Percentiles rank a stretch among this genome's conserved stretches.
phyloP scores from a whole-genome alignment of 1,139 yeast genomes.

The Candida labiduridarum region DNA sequence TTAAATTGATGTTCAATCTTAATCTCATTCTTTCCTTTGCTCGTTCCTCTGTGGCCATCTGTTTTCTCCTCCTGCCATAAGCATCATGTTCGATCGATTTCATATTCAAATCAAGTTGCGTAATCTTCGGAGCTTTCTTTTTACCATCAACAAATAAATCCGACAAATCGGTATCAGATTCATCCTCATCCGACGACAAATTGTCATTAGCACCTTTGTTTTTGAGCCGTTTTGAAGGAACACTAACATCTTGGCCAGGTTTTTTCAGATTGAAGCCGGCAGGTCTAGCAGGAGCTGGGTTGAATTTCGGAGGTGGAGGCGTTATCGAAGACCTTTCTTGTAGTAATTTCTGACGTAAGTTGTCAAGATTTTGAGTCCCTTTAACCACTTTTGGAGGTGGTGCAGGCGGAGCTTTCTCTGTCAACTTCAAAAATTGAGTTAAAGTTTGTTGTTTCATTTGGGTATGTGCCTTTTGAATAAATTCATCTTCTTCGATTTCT shows the following conservation, averaged over 20 bases:
- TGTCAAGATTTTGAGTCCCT: conserved; percentile 37
- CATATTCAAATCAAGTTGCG: conserved; percentile 43
- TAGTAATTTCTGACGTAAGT: conserved; percentile 42
- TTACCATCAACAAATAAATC: conserved; percentile 44
- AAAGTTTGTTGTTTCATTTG: conserved; percentile 48
- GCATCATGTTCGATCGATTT: conserved; percentile 25
- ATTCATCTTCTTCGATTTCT: conserved; percentile 11
- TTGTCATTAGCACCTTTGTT: conserved; percentile 29
- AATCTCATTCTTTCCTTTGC: conserved; percentile 81
- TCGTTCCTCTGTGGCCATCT: conserved; percentile 46
- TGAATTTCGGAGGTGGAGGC: conserved; percentile 20
- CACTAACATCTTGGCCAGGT: conserved; percentile 10
- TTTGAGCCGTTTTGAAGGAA: conserved; percentile 31
- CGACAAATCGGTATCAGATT: conserved; percentile 39
- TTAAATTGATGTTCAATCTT: conserved; percentile 76
- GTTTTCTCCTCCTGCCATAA: conserved; percentile 14
- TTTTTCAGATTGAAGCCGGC: conserved; percentile 71
- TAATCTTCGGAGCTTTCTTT: conserved; percentile 36
- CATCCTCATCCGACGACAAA: conserved; percentile 39
- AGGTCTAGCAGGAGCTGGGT: conserved; percentile 77
- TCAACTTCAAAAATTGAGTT: conserved; percentile 47
- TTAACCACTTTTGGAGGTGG: conserved; percentile 40
- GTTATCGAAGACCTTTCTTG: conserved; percentile 20
- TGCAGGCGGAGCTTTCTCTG: conserved; percentile 41
- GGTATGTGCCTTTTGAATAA: conserved; percentile 8